Conservation (phyloP, 1,284 basidiomycete genomes). For the Ustilago xerochloae region DNA sequence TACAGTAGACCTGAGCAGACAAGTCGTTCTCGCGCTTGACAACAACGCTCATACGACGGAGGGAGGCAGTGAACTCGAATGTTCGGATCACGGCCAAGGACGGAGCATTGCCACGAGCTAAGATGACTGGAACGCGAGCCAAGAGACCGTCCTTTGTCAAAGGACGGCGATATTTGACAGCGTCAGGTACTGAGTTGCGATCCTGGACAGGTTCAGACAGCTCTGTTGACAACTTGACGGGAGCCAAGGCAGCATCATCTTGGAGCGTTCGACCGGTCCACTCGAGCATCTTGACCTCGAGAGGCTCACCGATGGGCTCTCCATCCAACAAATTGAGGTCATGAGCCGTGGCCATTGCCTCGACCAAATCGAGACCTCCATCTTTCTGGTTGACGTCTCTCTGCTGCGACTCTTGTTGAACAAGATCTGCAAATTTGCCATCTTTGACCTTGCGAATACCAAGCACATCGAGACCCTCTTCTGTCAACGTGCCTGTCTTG, state of each 20-base stretch:
- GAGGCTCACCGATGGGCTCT: conserved; percentile 89
- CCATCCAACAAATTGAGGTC: conserved; percentile 91
- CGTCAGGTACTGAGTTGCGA: background rate
- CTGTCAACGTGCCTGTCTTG: conserved; percentile 98
- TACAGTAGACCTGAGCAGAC: conserved; percentile 96
- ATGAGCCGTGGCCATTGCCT: conserved; percentile 96
- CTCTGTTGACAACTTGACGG: conserved; percentile 21
- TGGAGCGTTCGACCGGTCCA: conserved; percentile 91
- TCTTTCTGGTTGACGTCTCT: background rate
- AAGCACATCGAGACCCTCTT: conserved; percentile 96
- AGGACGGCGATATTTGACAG: background rate
- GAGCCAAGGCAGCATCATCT: conserved; percentile 17
- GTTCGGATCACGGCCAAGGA: conserved; percentile 86
- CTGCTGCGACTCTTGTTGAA: background rate
- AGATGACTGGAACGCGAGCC: conserved; percentile 38
- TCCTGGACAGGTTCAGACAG: background rate
- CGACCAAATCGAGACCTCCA: conserved; percentile 88
- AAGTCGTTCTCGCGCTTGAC: conserved; percentile 90
- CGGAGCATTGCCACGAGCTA: background rate
- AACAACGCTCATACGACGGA: conserved; percentile 96
- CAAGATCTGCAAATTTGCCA: conserved; percentile 74
- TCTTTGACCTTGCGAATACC: conserved; percentile 62
- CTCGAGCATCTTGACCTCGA: conserved; percentile 89
- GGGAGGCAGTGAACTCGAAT: conserved; percentile 93
- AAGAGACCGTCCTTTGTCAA: conserved; percentile 25